Evolutionary conservation across 1,284 basidiomycete species (phyloP).

Genomic region (Pseudozyma pruni): DNA sequence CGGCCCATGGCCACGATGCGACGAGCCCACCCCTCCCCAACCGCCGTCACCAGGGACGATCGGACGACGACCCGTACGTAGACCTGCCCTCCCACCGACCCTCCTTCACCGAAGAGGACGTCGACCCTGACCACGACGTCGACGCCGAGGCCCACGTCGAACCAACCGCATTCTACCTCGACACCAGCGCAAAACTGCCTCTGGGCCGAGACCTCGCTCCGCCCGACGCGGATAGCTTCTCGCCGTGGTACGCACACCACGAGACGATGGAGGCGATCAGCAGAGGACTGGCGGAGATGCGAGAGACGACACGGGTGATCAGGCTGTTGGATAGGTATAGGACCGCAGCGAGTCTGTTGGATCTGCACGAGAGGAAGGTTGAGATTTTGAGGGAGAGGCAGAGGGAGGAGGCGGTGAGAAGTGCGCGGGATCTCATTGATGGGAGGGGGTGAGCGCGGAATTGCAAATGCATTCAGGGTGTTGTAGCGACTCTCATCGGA

Average conservation of each 20-base stretch:
- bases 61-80: constrained; percentile 31
- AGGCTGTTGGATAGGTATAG: constrained; percentile 19
- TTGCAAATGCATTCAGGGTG: too few species aligned
- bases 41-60: constrained; percentile 24
- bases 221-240: constrained; percentile 8
- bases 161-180: constrained; percentile 25
- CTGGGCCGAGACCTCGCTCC: constrained; percentile 12
- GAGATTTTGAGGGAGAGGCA: constrained; percentile 28
- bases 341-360: constrained; percentile 17
- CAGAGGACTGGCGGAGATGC: constrained; percentile 13
- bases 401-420: constrained; percentile 24
- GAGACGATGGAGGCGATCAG: constrained; percentile 45
- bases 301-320: constrained; percentile 13
- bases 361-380: constrained; percentile 36
- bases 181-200: constrained; percentile 1
- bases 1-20: constrained; percentile 18
- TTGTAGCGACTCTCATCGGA: background rate
- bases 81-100: constrained; percentile 29
- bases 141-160: constrained; percentile 5
- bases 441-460: constrained; percentile 6
- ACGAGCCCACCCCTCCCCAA: constrained; percentile 12
- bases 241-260: constrained; percentile 49
- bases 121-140: background rate
- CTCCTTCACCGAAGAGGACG: background rate
- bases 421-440: constrained; percentile 37